Evolutionary conservation across 768 basidiomycete genomes (phyloP), one percentile per base, ranked within the genome.

Genomic region (Mycena latifolia): DNA sequence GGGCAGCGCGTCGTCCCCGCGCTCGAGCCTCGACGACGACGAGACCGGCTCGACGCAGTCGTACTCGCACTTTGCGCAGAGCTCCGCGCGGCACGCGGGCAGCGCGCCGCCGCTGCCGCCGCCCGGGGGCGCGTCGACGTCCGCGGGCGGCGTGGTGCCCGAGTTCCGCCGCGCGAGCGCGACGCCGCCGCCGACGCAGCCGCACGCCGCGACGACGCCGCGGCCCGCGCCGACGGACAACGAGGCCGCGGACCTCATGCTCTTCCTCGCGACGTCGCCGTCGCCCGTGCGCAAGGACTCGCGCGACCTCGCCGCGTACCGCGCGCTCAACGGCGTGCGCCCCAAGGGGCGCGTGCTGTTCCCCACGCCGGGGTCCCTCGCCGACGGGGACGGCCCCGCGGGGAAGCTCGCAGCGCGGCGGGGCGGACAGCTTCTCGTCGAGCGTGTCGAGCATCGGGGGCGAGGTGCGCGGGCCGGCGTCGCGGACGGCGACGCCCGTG

Each of bases 191-290:
- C 69, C 71, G 46, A 53, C 61, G 14, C 58, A 31, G 35, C 37
- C 46, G 33, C 53, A 33, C 53, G 12, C 9, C 31, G 18, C 28
- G 28, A 79, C 75, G 43, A 87, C 80, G 46, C 86, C 81, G 74
- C 86, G 73, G 62, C 84, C 83, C 65, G 87, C 80, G 8, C 85
- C 87, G n/a, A 88, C 89, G 33, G 92, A 93, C 75, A 90, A 88
- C 66, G 94, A 95, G 72, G 94, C 93, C 0, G 93, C 94, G n/a
- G 92, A 93, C 73, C 78, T 94, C 47, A 92, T 95, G 88, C 80
- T 95, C 24, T 92, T 87, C 78, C 85, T 95, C 55, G 93, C 94
- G 45, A 94, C 93, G 8, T 94, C 92, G 1, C 93, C 93, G 0
- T 94, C 92, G 0, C 93, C 93, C 11, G 92, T 84, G 22, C 88